Conservation (phyloP, 2,329 filamentous ascomycete genomes). For the Coniella lustricola region DNA sequence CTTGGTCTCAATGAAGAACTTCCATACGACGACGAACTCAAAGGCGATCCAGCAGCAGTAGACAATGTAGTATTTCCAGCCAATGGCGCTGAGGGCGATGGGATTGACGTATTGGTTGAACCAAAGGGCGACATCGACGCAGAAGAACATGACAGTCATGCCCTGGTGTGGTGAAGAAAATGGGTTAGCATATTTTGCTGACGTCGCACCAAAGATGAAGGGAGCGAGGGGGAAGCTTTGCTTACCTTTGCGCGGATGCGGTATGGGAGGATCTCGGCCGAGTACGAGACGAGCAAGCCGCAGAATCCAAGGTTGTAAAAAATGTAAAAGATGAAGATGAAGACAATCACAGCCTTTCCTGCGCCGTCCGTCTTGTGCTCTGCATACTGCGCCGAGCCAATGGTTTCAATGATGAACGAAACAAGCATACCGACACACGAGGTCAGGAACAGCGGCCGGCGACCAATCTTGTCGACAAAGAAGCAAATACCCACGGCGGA, state of each 20-base stretch:
- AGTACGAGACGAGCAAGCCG: constrained; percentile 22
- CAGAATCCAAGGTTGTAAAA: constrained; percentile 23
- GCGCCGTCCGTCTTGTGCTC: constrained; percentile 20
- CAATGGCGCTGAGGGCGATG: constrained; percentile 28
- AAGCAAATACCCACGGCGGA: constrained; percentile 20
- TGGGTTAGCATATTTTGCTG: too few relatives aligned
- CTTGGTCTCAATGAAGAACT: constrained; percentile 26
- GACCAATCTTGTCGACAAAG: constrained; percentile 22
- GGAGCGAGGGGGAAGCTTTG: too few relatives aligned
- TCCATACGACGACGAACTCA: constrained; percentile 16
- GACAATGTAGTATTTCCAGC: constrained; percentile 33
- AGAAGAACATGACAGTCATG: constrained; percentile 38
- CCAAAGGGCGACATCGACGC: constrained; percentile 28
- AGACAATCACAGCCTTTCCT: constrained; percentile 21
- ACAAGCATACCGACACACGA: constrained; percentile 20
- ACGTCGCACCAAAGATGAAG: too few relatives aligned
- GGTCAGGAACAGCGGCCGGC: constrained; percentile 21
- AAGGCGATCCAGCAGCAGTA: constrained; percentile 33
- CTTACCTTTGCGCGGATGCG: constrained; percentile 24
- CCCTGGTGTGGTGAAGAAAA: constrained; percentile 18
- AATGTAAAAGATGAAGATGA: constrained; percentile 23
- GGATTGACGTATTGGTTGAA: constrained; percentile 32
- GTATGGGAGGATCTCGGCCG: constrained; percentile 23
- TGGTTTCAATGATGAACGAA: constrained; percentile 21
- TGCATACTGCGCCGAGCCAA: constrained; percentile 19